These are phyloP conservation scores for Beauveria rudraprayagi DNA, from an alignment of 2,329 filamentous ascomycete genomes.

Conservation along the genomic window DNA sequence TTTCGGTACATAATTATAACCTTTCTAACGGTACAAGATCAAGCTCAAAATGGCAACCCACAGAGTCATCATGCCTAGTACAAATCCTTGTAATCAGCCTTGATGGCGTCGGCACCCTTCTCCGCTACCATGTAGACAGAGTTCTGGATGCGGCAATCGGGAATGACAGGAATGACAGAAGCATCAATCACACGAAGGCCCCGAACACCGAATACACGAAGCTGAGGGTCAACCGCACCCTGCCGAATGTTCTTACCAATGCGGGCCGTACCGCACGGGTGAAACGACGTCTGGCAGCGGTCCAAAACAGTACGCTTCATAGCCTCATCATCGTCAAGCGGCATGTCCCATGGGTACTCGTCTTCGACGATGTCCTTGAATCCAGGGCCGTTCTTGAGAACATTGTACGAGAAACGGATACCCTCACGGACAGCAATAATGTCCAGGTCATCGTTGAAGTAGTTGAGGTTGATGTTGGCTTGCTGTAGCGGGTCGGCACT, in stretches of 20 bases:
- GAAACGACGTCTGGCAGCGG: conserved; percentile 51
- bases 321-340: conserved; percentile 42
- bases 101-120: conserved; percentile 21
- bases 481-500: conserved; percentile 49
- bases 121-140: conserved; percentile 54
- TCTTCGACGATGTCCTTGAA: conserved; percentile 45
- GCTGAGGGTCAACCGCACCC: conserved; percentile 24
- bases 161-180: conserved; percentile 47
- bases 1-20: too few species aligned
- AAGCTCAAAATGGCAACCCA: too few species aligned
- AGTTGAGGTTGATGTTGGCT: conserved; percentile 53
- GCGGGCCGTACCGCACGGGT: conserved; percentile 48
- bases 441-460: conserved; percentile 46
- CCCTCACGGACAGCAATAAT: conserved; percentile 53
- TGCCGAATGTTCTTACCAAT: conserved; percentile 31
- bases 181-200: conserved; percentile 23
- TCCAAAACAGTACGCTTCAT: conserved; percentile 51
- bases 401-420: conserved; percentile 46
- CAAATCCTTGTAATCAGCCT: conserved; percentile 7
- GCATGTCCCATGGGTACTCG: conserved; percentile 56
- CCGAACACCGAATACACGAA: conserved; percentile 23
- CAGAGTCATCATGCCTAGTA: background rate
- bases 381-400: conserved; percentile 48
- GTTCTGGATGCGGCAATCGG: conserved; percentile 50
- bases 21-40: too few species aligned